Percentiles rank a stretch among this genome's conserved stretches.
These are phyloP conservation scores for Wickerhamomyces sp. DNA, from an alignment of 1,139 yeast genomes.

Conservation along the genomic window DNA sequence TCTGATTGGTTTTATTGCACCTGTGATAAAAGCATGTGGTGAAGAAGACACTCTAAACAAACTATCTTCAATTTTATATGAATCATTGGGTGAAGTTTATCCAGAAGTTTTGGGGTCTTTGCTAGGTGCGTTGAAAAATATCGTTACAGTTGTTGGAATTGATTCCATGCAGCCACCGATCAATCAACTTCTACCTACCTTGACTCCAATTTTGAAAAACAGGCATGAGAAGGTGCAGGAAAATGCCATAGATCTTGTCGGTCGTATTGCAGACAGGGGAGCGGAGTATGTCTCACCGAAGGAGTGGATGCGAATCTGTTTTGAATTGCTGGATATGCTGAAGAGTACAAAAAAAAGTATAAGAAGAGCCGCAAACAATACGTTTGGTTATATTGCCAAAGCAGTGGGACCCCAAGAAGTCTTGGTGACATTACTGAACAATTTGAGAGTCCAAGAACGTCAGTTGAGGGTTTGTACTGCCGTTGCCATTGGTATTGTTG, in stretches of 20 bases:
- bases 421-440: conserved; percentile 75
- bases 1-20: conserved; percentile 61
- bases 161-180: conserved; percentile 75
- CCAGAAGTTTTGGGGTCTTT: conserved; percentile 93
- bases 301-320: conserved; percentile 98
- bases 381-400: conserved; percentile 87
- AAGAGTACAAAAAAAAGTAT: conserved; percentile 80
- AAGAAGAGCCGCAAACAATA: conserved; percentile 79
- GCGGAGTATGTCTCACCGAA: conserved; percentile 84
- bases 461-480: conserved; percentile 97
- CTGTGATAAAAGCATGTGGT: conserved; percentile 62
- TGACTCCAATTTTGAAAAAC: conserved; percentile 89
- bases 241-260: conserved; percentile 73
- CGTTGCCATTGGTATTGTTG: conserved; percentile 96
- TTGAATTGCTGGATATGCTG: conserved; percentile 83
- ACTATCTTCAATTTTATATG: conserved; percentile 75
- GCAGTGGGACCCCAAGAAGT: conserved; percentile 98
- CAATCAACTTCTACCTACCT: conserved; percentile 76
- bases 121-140: conserved; percentile 59
- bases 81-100: conserved; percentile 89
- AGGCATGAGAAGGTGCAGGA: conserved; percentile 92
- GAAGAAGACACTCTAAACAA: conserved; percentile 61
- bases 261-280: conserved; percentile 78
- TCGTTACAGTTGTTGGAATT: conserved; percentile 49
- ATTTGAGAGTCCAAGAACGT: conserved; percentile 89